Conservation (phyloP, 495 filamentous ascomycete species). For the Aspergillus nidulans region DNA sequence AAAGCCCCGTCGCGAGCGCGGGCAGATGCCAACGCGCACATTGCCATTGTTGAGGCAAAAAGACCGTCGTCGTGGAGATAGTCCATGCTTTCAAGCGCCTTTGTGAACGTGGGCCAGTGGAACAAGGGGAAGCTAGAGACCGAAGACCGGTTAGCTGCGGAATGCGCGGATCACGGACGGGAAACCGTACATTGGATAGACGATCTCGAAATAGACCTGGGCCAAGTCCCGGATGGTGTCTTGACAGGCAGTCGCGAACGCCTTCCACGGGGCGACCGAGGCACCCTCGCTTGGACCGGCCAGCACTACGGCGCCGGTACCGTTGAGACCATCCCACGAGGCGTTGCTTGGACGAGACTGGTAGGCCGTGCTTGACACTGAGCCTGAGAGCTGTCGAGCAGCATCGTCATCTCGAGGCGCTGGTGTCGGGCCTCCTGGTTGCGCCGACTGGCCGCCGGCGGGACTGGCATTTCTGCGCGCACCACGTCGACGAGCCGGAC, state of each 20-base stretch:
- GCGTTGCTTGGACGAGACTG: neutral
- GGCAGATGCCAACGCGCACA: neutral
- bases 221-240: neutral
- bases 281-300: neutral
- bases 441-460: neutral
- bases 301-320: neutral
- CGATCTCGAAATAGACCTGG: neutral
- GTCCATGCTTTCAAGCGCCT: neutral
- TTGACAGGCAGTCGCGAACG: neutral
- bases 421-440: neutral
- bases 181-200: neutral
- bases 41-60: conserved; percentile 1
- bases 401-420: neutral
- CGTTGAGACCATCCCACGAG: neutral
- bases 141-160: neutral
- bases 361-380: neutral
- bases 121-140: neutral
- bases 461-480: neutral
- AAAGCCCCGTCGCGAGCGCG: neutral
- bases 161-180: neutral
- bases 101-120: conserved; percentile 1
- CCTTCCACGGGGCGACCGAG: neutral
- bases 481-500: neutral
- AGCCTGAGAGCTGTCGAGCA: neutral
- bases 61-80: neutral